Base-by-base conservation (phyloP, 176 grass and related monocot species). In the Oryza australiensis region DNA sequence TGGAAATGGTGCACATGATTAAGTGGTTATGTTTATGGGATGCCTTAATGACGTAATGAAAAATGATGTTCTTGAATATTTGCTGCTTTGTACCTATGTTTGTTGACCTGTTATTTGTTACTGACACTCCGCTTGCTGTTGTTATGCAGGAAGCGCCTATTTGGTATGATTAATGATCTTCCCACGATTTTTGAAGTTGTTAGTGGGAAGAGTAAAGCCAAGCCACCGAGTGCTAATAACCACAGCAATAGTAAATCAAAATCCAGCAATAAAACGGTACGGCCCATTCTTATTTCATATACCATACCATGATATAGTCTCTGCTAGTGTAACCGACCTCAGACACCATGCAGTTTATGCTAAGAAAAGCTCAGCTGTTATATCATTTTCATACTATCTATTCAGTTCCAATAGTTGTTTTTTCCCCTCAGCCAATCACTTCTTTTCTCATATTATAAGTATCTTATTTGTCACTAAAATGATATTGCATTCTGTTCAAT, bases 151-250 rank as follows among this genome's bases (percentile, higher is more conserved):
- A 99, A 94, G 77, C 93, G 96, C 66, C 85, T 99, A 45, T 99
- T 94, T 77, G 82, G 89, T 73, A 80, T 99, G 91, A 99, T 99
- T 32, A 95, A 94, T 66, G 96, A 99, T 23, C 89, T 94, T 66
- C 96, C 93, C 43, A 87, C 93, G 4, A 85, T 88, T 66, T 93
- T 89, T 80, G 96, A 99, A 74, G 82, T 94, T 70, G 83, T 95
- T 68, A 99, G 69, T 75, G 90, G 91, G 72, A 99, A 91, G 87
- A 91, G 64, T 82, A 93, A 93, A 86, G 73, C 74, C 10, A 93
- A 87, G 86, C 67, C 87, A 41, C 33, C 68, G 16, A 85, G 40
- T 71, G 84, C 67, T 16, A 91, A 60, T 43, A 90, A 95, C 70
- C 82, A 93, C 64, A 99, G 73, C 85, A 88, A 76, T 79, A 91